A percentile compares a stretch with the other conserved stretches of the same genome.
Evolutionary conservation across 345 rosid species (phyloP).

Genomic region (Syzygium oleosum): DNA sequence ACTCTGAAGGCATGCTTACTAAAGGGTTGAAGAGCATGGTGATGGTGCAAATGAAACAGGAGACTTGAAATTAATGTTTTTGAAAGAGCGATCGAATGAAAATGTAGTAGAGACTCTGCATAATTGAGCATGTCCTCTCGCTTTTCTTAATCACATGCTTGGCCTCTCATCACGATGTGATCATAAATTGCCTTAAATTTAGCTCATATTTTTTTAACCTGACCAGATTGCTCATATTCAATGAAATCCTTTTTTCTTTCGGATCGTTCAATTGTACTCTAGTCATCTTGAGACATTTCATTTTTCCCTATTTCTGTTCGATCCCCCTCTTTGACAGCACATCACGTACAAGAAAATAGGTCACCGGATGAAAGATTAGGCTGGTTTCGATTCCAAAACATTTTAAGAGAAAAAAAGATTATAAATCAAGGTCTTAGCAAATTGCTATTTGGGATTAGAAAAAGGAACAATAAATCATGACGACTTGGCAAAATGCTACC

Average conservation of each 20-base stretch:
- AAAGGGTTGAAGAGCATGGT: no score
- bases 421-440: not conserved
- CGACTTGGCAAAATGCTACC: no score
- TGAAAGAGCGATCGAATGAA: not conserved
- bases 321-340: not conserved
- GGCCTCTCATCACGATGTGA: not conserved
- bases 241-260: not conserved
- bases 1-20: no score
- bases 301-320: not conserved
- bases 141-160: not conserved
- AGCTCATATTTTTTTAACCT: not conserved
- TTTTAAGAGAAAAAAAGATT: not conserved
- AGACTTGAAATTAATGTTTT: slow-evolving; percentile 52
- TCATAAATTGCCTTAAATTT: not conserved
- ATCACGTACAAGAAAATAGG: not conserved
- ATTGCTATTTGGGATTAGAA: not conserved
- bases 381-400: not conserved
- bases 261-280: not conserved
- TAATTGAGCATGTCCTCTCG: not conserved
- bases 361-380: not conserved
- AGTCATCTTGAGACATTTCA: not conserved
- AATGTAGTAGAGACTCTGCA: not conserved
- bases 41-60: not conserved
- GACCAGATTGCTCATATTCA: not conserved
- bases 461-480: not conserved